Conservation (phyloP, 2,329 filamentous ascomycete genomes). For the Ceratocystis colombiana region DNA sequence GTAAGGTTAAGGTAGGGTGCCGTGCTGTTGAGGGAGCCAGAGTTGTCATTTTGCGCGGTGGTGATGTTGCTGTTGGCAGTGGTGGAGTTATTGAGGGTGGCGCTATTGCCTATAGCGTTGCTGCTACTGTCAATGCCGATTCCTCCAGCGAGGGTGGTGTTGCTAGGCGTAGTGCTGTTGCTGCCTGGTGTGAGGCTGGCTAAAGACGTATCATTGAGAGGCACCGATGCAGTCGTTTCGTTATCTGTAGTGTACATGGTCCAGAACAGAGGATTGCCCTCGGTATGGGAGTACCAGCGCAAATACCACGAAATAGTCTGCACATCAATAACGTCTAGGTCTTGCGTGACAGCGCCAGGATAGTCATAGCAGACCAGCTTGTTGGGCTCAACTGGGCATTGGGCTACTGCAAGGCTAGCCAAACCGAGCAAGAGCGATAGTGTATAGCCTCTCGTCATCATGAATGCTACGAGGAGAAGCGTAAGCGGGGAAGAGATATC, state of each 20-base stretch:
- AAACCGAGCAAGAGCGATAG: neutral
- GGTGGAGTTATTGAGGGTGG: neutral
- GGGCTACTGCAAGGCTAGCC: neutral
- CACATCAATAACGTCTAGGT: constrained; percentile 22
- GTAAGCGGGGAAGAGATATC: neutral
- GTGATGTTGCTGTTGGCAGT: constrained; percentile 1
- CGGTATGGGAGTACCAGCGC: constrained; percentile 23
- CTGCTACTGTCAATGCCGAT: neutral
- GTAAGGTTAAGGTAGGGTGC: constrained; percentile 15
- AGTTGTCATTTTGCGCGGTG: constrained; percentile 3
- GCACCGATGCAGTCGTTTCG: constrained; percentile 19
- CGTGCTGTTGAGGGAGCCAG: constrained; percentile 1
- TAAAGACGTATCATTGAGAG: constrained; percentile 18
- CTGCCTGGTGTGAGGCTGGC: neutral
- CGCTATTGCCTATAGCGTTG: neutral
- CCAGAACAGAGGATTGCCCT: constrained; percentile 24
- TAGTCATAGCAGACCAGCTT: constrained; percentile 25
- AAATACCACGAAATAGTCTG: constrained; percentile 25
- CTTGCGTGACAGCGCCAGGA: constrained; percentile 22
- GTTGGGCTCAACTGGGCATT: constrained; percentile 18
- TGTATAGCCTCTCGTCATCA: constrained; percentile 7
- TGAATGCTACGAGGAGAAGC: neutral
- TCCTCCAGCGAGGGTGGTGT: neutral
- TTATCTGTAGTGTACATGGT: constrained; percentile 24
- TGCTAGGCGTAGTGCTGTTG: neutral